phyloP scores from a whole-genome alignment of 192 early-diverging fungal genomes.

The Coemansia sp. region DNA sequence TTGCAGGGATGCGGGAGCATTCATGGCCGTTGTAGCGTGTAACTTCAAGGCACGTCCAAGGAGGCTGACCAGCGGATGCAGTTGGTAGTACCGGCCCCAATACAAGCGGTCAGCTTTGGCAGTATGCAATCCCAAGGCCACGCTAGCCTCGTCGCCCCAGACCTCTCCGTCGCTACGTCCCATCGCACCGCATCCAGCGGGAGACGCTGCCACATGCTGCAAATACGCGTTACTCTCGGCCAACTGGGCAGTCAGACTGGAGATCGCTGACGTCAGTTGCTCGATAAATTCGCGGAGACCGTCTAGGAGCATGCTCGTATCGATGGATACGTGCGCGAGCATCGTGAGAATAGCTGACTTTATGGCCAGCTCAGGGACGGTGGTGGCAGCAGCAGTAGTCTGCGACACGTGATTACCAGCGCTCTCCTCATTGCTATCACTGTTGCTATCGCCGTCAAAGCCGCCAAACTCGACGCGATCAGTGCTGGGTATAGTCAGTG shows the following conservation, averaged over 20 bases:
- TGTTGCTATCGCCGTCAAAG: conserved; percentile 5
- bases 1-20: conserved; percentile 1
- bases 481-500: conserved; percentile 21
- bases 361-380: conserved; percentile 11
- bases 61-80: conserved; percentile 35
- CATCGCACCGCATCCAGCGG: conserved; percentile 1
- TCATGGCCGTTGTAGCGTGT: conserved; percentile 16
- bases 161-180: neutral
- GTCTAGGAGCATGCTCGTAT: conserved; percentile 15
- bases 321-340: conserved; percentile 28
- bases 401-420: neutral
- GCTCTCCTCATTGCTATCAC: conserved; percentile 5
- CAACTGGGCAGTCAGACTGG: conserved; percentile 15
- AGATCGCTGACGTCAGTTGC: conserved; percentile 22
- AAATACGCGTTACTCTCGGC: conserved; percentile 15
- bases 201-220: neutral
- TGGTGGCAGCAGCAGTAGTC: neutral
- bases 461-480: conserved; percentile 25
- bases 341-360: conserved; percentile 31
- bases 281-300: conserved; percentile 21
- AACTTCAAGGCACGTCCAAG: conserved; percentile 41
- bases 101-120: conserved; percentile 24
- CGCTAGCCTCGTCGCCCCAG: conserved; percentile 22
- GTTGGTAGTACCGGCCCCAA: conserved; percentile 48
- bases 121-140: conserved; percentile 31